phyloP scores from a whole-genome alignment of 2,329 filamentous ascomycete genomes.

The Hypoxylon sp. region DNA sequence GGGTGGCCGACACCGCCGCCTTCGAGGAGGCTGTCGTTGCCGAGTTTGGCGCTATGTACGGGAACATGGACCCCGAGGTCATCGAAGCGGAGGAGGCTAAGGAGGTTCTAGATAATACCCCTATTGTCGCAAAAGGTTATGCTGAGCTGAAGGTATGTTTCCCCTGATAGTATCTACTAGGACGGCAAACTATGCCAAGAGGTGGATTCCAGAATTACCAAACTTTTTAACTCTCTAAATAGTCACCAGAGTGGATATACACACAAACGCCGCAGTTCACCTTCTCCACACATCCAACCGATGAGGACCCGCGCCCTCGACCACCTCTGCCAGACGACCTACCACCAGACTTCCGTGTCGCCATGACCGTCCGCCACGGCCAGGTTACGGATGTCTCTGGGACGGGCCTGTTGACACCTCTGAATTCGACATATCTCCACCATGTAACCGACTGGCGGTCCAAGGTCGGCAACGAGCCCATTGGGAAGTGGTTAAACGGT shows the following conservation, averaged over 20 bases:
- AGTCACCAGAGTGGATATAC: constrained; percentile 83
- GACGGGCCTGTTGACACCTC: constrained; percentile 11
- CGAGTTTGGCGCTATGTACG: constrained; percentile 80
- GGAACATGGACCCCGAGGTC: constrained; percentile 55
- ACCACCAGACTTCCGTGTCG: constrained; percentile 57
- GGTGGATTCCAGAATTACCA: background rate
- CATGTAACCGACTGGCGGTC: constrained; percentile 51
- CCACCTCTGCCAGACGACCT: constrained; percentile 66
- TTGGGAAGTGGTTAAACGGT: constrained; percentile 52
- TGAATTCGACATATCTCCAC: constrained; percentile 47
- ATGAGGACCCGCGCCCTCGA: constrained; percentile 71
- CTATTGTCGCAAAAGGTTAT: constrained; percentile 73
- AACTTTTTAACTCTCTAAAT: constrained; percentile 27
- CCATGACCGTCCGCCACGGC: constrained; percentile 60
- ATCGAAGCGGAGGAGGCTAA: constrained; percentile 68
- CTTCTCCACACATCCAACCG: constrained; percentile 73
- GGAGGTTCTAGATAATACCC: constrained; percentile 58
- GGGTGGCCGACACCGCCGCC: constrained; percentile 60
- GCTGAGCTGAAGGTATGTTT: constrained; percentile 71
- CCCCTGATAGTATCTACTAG: constrained; percentile 46
- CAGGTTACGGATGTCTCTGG: constrained; percentile 51
- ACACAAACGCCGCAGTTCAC: constrained; percentile 88
- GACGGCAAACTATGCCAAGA: background rate
- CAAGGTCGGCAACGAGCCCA: constrained; percentile 31
- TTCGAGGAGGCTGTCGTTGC: constrained; percentile 71